phyloP scores from a whole-genome alignment of 2,329 filamentous ascomycete genomes.

The Fusarium penzigii region DNA sequence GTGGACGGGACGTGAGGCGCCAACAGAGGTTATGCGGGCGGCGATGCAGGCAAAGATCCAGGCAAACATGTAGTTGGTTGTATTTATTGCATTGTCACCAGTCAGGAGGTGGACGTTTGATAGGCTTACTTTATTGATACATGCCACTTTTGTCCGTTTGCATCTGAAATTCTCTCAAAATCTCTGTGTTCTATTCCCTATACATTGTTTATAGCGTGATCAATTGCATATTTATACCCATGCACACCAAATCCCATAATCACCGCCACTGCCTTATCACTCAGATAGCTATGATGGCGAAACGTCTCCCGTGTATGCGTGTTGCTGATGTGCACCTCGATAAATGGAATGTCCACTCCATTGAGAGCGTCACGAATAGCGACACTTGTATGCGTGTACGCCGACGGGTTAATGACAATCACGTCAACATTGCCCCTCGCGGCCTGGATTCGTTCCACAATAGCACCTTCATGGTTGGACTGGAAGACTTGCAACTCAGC shows the following conservation, averaged over 20 bases:
- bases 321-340: constrained; percentile 74
- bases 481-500: constrained; percentile 61
- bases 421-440: constrained; percentile 54
- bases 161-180: no score
- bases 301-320: constrained; percentile 70
- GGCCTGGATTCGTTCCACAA: constrained; percentile 70
- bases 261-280: constrained; percentile 71
- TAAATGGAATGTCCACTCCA: constrained; percentile 67
- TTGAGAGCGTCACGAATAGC: constrained; percentile 69
- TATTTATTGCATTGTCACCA: no score
- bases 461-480: constrained; percentile 73
- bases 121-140: no score
- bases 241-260: constrained; percentile 39
- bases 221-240: constrained; percentile 7
- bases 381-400: constrained; percentile 71
- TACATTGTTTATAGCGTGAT: constrained; percentile 5
- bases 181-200: no score
- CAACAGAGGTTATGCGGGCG: constrained; percentile 2
- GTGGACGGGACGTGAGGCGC: constrained; percentile 6
- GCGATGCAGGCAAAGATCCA: constrained; percentile 6
- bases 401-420: constrained; percentile 73
- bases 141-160: no score
- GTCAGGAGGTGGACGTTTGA: no score
- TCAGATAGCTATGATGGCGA: constrained; percentile 68
- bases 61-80: no score